These are phyloP conservation scores for Apiospora kogelbergensis DNA, from an alignment of 2,329 filamentous ascomycete species.

Conservation along the genomic window DNA sequence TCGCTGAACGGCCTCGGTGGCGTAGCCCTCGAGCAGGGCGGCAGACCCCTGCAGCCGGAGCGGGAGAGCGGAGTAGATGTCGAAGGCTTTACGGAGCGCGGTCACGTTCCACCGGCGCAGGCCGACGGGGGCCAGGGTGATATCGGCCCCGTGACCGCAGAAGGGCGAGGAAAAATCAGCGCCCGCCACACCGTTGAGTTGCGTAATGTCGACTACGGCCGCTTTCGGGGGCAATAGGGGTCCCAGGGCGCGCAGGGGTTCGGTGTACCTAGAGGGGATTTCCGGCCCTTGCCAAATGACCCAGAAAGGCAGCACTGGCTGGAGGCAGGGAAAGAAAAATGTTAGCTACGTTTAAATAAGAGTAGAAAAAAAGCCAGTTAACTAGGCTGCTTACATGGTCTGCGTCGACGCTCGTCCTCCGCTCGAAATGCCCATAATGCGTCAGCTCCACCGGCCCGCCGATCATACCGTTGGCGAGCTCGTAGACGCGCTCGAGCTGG, in stretches of 20 bases:
- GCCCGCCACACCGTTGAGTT: not conserved
- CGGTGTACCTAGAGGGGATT: not conserved
- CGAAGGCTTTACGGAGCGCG: not conserved
- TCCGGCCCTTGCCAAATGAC: not conserved
- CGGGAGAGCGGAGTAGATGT: constrained; percentile 9
- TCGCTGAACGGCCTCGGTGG: constrained; percentile 14
- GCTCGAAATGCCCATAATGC: not conserved
- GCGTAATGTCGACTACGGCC: not conserved
- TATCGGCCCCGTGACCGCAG: not conserved
- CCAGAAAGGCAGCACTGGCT: not conserved
- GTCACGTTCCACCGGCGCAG: not conserved
- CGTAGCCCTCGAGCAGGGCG: constrained; percentile 17
- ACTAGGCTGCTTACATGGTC: not conserved
- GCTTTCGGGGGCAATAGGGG: not conserved
- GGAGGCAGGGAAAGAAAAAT: not conserved
- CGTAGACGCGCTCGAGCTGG: not conserved
- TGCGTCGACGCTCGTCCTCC: not conserved
- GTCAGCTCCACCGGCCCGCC: not conserved
- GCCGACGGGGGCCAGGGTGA: not conserved
- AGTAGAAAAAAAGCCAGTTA: no score
- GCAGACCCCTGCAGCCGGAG: constrained; percentile 5
- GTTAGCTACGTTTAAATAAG: no score
- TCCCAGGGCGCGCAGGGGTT: not conserved
- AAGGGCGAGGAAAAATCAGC: not conserved
- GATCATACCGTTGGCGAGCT: not conserved